Percentiles rank a stretch among this genome's conserved stretches.
These are phyloP conservation scores for Yamadazyma jaroonii DNA, from an alignment of 1,139 yeast species.

Conservation along the genomic window DNA sequence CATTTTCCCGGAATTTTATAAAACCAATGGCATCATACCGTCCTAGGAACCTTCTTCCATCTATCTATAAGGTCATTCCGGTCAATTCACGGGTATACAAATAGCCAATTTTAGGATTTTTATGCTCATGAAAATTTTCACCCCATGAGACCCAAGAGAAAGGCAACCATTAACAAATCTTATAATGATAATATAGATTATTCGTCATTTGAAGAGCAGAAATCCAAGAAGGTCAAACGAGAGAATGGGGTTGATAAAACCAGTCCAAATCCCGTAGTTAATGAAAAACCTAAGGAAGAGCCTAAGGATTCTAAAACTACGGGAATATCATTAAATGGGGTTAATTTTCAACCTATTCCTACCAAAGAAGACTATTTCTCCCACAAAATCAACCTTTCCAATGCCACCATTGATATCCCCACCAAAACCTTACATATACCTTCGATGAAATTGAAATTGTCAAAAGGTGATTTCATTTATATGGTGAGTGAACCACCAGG, in stretches of 20 bases:
- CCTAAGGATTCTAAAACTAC: neutral
- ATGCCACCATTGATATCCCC: conserved; percentile 33
- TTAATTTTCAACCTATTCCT: conserved; percentile 27
- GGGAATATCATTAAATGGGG: conserved; percentile 28
- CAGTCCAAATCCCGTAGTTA: neutral
- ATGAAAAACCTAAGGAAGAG: neutral
- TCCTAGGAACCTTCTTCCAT: too few relatives aligned
- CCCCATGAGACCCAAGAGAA: conserved; percentile 38
- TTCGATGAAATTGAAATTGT: conserved; percentile 22
- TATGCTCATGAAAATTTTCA: conserved; percentile 2
- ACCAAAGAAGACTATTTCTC: conserved; percentile 34
- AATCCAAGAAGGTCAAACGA: conserved; percentile 4
- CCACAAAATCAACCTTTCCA: conserved; percentile 29
- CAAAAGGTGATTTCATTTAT: conserved; percentile 69
- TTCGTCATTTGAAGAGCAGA: conserved; percentile 24
- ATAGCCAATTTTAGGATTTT: too few relatives aligned
- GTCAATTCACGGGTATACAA: too few relatives aligned
- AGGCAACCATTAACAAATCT: conserved; percentile 44
- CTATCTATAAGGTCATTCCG: too few relatives aligned
- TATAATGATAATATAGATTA: conserved; percentile 41
- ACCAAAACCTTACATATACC: conserved; percentile 28
- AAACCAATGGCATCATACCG: too few relatives aligned
- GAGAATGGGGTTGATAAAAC: neutral
- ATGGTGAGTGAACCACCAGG: conserved; percentile 94
- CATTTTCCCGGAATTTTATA: neutral